phyloP scores from a whole-genome alignment of 306 rosid species.

The Castanospermum australe region DNA sequence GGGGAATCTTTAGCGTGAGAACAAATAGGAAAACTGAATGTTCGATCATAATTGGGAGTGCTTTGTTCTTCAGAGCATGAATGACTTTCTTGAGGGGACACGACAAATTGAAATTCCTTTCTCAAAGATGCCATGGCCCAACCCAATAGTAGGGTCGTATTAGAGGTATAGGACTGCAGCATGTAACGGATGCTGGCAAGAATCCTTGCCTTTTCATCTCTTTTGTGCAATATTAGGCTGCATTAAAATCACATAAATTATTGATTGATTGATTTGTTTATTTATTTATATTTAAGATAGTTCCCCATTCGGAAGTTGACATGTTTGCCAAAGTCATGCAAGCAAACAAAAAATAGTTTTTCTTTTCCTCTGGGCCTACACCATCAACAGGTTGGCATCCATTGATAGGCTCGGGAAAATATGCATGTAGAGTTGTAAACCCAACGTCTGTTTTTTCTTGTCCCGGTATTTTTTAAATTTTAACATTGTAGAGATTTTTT shows the following conservation, averaged over 20 bases:
- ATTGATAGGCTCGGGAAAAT: neutral
- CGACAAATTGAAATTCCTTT: slow-evolving; percentile 2
- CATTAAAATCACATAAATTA: neutral
- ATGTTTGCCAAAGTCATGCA: neutral
- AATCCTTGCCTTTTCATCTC: neutral
- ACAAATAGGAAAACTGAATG: neutral
- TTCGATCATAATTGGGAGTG: neutral
- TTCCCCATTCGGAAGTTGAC: no score
- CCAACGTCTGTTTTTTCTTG: no score
- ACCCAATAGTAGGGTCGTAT: neutral
- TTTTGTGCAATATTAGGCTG: neutral
- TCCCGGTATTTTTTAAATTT: no score
- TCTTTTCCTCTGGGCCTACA: neutral
- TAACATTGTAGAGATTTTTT: no score
- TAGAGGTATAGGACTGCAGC: neutral
- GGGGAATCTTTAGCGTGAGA: slow-evolving; percentile 5
- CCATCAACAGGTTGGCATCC: neutral
- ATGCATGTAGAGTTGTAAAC: neutral
- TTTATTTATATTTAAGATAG: no score
- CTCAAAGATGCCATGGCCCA: neutral
- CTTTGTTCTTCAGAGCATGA: neutral
- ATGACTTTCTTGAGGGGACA: neutral
- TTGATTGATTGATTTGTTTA: neutral
- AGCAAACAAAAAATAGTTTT: neutral
- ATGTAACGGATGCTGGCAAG: neutral